A percentile compares a stretch with the other conserved stretches of the same genome.
phyloP scores from a whole-genome alignment of 352 stramenopile species.

The Thalassiosira mediterranea region DNA sequence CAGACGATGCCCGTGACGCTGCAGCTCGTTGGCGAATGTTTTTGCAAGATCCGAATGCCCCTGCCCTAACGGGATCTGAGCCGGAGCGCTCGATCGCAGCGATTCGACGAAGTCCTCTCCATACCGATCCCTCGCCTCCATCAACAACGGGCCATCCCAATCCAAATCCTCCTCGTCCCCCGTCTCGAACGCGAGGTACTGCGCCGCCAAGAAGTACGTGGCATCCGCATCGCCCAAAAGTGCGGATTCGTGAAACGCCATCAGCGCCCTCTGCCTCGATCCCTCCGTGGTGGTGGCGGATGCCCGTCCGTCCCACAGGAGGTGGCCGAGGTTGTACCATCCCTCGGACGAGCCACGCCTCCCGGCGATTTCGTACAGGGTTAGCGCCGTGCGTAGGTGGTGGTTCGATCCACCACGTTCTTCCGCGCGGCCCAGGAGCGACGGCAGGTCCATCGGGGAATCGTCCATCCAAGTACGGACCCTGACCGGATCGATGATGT shows the following conservation, averaged over 20 bases:
- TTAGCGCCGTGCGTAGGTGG: slow-evolving; percentile 33
- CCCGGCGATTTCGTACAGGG: slow-evolving; percentile 61
- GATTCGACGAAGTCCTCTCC: neutral
- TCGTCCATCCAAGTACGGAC: slow-evolving; percentile 34
- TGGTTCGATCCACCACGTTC: neutral
- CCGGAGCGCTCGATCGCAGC: neutral
- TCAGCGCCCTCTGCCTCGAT: slow-evolving; percentile 45
- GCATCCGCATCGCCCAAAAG: slow-evolving; percentile 75
- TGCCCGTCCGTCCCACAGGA: slow-evolving; percentile 75
- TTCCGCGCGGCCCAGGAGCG: neutral
- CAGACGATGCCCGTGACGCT: slow-evolving; percentile 28
- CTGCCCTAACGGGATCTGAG: too few relatives aligned
- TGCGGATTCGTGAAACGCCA: slow-evolving; percentile 69
- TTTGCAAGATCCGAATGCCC: too few relatives aligned
- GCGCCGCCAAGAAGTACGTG: slow-evolving; percentile 78
- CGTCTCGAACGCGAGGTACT: slow-evolving; percentile 54
- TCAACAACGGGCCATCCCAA: neutral
- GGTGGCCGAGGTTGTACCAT: slow-evolving; percentile 77
- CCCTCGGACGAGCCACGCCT: slow-evolving; percentile 58
- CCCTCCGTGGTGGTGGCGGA: slow-evolving; percentile 13
- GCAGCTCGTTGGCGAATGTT: slow-evolving; percentile 13
- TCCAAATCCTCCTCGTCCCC: slow-evolving; percentile 33
- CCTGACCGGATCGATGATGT: slow-evolving; percentile 17
- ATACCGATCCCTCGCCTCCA: neutral
- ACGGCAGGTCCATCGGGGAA: slow-evolving; percentile 24